Evolutionary conservation across 495 filamentous ascomycete species (phyloP).

Genomic region (Talaromyces proteolyticus): DNA sequence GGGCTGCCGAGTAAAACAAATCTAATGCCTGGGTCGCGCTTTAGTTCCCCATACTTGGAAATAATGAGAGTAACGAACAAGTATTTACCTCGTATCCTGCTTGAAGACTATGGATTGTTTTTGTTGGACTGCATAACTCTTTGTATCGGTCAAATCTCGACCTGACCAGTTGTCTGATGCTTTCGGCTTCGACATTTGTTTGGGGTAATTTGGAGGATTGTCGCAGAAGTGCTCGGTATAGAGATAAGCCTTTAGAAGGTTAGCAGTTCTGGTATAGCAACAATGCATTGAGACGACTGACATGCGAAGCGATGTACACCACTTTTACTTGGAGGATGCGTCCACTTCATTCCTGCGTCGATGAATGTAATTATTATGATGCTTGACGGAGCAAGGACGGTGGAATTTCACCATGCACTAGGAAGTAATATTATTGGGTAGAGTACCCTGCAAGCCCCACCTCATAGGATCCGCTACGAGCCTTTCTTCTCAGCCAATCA

Average conservation of each 20-base stretch:
- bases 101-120: conserved; percentile 47
- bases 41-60: conserved; percentile 12
- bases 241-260: conserved; percentile 53
- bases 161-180: conserved; percentile 32
- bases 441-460: no score
- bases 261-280: conserved; percentile 7
- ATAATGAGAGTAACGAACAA: neutral
- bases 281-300: conserved; percentile 24
- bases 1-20: conserved; percentile 30
- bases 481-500: no score
- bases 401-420: neutral
- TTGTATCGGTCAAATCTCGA: conserved; percentile 55
- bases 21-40: conserved; percentile 30
- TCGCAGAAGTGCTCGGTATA: conserved; percentile 67
- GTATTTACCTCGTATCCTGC: conserved; percentile 59
- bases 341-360: conserved; percentile 3
- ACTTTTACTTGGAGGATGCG: neutral
- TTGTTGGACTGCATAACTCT: conserved; percentile 45
- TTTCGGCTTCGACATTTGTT: conserved; percentile 6
- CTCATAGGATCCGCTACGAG: no score
- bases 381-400: no score
- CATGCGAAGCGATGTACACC: conserved; percentile 59
- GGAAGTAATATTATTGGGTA: no score
- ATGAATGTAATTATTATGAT: neutral
- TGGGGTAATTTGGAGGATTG: conserved; percentile 47